Evolutionary conservation across 2,329 filamentous ascomycete genomes (phyloP).

Genomic region (Gyromitra esculenta): DNA sequence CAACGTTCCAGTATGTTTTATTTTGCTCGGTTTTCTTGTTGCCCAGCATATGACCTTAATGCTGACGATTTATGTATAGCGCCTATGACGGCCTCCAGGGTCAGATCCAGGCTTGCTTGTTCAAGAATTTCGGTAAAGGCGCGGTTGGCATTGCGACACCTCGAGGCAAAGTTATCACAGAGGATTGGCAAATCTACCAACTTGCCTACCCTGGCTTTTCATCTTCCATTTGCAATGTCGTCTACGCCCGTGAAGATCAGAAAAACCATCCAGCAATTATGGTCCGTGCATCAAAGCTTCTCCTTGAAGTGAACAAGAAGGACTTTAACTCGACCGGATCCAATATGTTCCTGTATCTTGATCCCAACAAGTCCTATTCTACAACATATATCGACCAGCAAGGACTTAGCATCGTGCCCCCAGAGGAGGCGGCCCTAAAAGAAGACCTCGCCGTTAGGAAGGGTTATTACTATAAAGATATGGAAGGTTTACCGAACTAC

Average conservation of each 20-base stretch:
- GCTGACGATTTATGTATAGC: conserved; percentile 26
- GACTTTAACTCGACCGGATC: conserved; percentile 9
- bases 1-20: conserved; percentile 43
- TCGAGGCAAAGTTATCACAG: conserved; percentile 40
- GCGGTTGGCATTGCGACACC: conserved; percentile 48
- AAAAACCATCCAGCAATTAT: conserved; percentile 36
- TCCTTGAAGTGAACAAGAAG: conserved; percentile 41
- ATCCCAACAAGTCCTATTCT: conserved; percentile 39
- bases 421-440: conserved; percentile 14
- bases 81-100: conserved; percentile 44
- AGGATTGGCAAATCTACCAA: conserved; percentile 50
- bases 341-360: conserved; percentile 36
- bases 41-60: neutral
- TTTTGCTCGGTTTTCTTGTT: neutral
- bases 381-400: conserved; percentile 45
- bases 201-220: conserved; percentile 39
- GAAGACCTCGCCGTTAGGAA: conserved; percentile 35
- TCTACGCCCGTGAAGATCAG: conserved; percentile 42
- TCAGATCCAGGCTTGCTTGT: conserved; percentile 43
- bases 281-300: conserved; percentile 37
- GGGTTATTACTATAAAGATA: conserved; percentile 48
- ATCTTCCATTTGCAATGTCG: conserved; percentile 46
- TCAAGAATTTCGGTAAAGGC: conserved; percentile 48
- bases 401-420: conserved; percentile 28
- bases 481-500: conserved; percentile 33